Evolutionary conservation across 306 rosid genomes (phyloP).

Genomic region (Pachyrhizus erosus): DNA sequence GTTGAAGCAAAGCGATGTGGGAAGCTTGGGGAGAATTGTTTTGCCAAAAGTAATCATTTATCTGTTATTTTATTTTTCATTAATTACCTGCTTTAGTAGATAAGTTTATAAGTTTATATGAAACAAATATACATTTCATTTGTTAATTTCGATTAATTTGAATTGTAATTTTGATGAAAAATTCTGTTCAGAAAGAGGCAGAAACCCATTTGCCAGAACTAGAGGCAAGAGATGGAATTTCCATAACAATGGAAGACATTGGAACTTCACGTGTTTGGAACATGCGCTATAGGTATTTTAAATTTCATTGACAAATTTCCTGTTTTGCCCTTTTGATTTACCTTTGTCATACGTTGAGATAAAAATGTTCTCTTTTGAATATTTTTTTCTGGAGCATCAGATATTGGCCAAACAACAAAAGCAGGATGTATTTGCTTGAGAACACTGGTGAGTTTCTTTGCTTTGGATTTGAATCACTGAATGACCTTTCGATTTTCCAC

Average conservation of each 20-base stretch:
- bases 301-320: not conserved
- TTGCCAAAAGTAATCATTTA: conserved; percentile 74
- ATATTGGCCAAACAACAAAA: conserved; percentile 99
- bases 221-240: conserved; percentile 93
- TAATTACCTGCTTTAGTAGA: not conserved
- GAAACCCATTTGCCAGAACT: conserved; percentile 94
- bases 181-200: conserved; percentile 79
- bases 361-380: conserved; percentile 36
- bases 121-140: too few species aligned
- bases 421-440: conserved; percentile 99
- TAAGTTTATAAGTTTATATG: not conserved
- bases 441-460: conserved; percentile 76
- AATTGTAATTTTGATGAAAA: conserved; percentile 13
- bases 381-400: conserved; percentile 69
- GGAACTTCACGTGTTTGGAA: conserved; percentile 95
- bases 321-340: not conserved
- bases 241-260: conserved; percentile 93
- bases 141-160: not conserved
- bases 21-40: conserved; percentile 92
- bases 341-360: not conserved
- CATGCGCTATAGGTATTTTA: conserved; percentile 89
- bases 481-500: not conserved
- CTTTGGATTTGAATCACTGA: not conserved
- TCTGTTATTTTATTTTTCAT: not conserved
- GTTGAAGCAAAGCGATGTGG: conserved; percentile 99